A percentile compares a stretch with the other conserved stretches of the same genome.
Evolutionary conservation across 305 asterid genomes (phyloP).

Genomic region (Fraxinus ornus): DNA sequence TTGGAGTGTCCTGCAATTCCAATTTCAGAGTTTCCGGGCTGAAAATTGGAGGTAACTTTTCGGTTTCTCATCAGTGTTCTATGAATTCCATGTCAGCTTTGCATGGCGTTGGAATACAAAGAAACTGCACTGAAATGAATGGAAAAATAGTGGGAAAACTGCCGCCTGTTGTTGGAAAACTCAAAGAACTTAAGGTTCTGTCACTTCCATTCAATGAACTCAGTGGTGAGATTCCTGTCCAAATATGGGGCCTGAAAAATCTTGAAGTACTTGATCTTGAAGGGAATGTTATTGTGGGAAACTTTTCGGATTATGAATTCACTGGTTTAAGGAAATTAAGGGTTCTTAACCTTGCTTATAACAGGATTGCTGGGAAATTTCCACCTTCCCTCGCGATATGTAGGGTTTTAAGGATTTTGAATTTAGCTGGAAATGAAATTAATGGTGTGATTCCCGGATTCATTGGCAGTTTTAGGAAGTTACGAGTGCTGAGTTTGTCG

Average conservation of each 20-base stretch:
- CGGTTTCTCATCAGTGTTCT: slow-evolving; percentile 34
- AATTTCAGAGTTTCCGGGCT: slow-evolving; percentile 34
- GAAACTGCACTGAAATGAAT: slow-evolving; percentile 32
- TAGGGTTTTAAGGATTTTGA: slow-evolving; percentile 37
- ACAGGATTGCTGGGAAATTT: slow-evolving; percentile 40
- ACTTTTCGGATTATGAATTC: slow-evolving; percentile 38
- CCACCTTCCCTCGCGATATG: slow-evolving; percentile 44
- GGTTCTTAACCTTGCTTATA: slow-evolving; percentile 45
- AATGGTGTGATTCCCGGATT: slow-evolving; percentile 40
- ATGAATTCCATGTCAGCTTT: slow-evolving; percentile 22
- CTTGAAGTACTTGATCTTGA: slow-evolving; percentile 55
- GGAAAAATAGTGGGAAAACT: slow-evolving; percentile 37
- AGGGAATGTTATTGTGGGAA: slow-evolving; percentile 45
- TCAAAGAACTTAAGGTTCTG: slow-evolving; percentile 42
- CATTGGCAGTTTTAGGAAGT: slow-evolving; percentile 30
- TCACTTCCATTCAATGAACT: slow-evolving; percentile 53
- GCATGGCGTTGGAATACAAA: slow-evolving; percentile 36
- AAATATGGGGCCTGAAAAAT: slow-evolving; percentile 42
- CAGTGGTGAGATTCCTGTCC: slow-evolving; percentile 47
- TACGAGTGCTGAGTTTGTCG: slow-evolving; percentile 42
- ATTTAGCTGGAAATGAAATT: slow-evolving; percentile 43
- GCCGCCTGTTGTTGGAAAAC: slow-evolving; percentile 34
- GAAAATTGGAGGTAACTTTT: slow-evolving; percentile 41
- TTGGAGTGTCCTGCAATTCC: slow-evolving; percentile 49
- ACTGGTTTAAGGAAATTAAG: slow-evolving; percentile 31